Conservation (phyloP, 768 basidiomycete genomes). For the Podaxis rugospora region DNA sequence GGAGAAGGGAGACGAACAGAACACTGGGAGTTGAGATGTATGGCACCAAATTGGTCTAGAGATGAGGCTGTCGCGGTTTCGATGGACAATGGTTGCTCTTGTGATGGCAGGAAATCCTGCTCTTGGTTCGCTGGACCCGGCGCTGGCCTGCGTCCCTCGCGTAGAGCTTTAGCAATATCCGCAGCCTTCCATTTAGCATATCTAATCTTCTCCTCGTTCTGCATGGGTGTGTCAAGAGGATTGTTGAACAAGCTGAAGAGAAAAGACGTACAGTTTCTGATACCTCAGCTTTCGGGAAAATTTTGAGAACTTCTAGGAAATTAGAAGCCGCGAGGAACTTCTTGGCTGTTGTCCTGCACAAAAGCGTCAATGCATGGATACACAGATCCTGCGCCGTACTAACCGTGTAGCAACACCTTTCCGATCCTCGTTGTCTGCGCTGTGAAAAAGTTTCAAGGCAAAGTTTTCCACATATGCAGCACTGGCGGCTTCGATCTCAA, state of each 20-base stretch:
- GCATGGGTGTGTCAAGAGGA: slow-evolving; percentile 4
- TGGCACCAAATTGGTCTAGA: not conserved
- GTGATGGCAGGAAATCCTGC: slow-evolving; percentile 21
- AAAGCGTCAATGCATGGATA: slow-evolving; percentile 1
- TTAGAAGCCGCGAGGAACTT: slow-evolving; percentile 95
- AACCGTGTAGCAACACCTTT: slow-evolving; percentile 73
- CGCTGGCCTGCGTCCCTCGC: slow-evolving; percentile 84
- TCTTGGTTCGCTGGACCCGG: slow-evolving; percentile 69
- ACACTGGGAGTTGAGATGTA: not conserved
- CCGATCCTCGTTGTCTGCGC: slow-evolving; percentile 91
- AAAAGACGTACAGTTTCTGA: slow-evolving; percentile 49
- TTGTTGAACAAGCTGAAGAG: not conserved
- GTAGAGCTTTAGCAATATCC: slow-evolving; percentile 89
- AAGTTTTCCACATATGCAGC: slow-evolving; percentile 95
- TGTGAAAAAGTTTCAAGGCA: slow-evolving; percentile 81
- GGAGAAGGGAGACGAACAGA: not conserved
- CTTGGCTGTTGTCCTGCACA: slow-evolving; percentile 75
- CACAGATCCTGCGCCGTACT: slow-evolving; percentile 8
- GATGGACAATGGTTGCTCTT: slow-evolving; percentile 11
- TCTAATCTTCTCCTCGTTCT: slow-evolving; percentile 85
- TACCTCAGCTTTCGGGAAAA: slow-evolving; percentile 59
- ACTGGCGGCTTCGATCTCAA: slow-evolving; percentile 78
- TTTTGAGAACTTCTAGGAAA: slow-evolving; percentile 85
- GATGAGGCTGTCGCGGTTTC: not conserved
- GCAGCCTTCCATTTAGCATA: slow-evolving; percentile 99